These are phyloP conservation scores for Schwanniomyces vanrijiae DNA, from an alignment of 805 yeast genomes.

Conservation along the genomic window DNA sequence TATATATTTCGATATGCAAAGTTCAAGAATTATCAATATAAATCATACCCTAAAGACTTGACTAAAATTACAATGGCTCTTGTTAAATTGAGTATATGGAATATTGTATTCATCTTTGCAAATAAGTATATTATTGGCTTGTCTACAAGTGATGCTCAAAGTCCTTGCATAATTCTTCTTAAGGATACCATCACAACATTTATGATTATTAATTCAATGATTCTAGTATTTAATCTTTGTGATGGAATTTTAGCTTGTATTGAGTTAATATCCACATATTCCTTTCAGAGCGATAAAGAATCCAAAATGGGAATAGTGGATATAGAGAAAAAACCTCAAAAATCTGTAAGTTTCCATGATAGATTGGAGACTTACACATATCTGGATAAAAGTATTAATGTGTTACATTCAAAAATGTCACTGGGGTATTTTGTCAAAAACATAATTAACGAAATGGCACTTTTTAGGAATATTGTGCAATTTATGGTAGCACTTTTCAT, in stretches of 20 bases:
- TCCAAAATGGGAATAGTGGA: neutral
- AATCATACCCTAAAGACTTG: constrained; percentile 9
- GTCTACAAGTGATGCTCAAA: neutral
- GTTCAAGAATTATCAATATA: constrained; percentile 5
- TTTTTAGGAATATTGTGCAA: neutral
- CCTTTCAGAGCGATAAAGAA: neutral
- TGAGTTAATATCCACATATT: constrained; percentile 12
- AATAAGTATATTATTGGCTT: neutral
- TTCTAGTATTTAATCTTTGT: constrained; percentile 10
- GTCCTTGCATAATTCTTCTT: constrained; percentile 2
- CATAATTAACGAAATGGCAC: neutral
- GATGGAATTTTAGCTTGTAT: constrained; percentile 11
- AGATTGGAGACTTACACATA: constrained; percentile 13
- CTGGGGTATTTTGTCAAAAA: neutral
- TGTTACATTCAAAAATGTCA: neutral
- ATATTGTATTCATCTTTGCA: neutral
- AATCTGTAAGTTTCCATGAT: constrained; percentile 18
- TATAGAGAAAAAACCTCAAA: constrained; percentile 6
- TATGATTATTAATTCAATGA: constrained; percentile 10
- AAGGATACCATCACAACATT: constrained; percentile 12
- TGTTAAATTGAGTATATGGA: constrained; percentile 5
- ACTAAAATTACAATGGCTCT: neutral
- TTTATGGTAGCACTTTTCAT: neutral
- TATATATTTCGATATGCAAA: constrained; percentile 7
- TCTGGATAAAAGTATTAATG: constrained; percentile 5